A percentile compares a stretch with the other conserved stretches of the same genome.
Conservation (phyloP, 345 rosid species). For the Schrenkiella parvula region DNA sequence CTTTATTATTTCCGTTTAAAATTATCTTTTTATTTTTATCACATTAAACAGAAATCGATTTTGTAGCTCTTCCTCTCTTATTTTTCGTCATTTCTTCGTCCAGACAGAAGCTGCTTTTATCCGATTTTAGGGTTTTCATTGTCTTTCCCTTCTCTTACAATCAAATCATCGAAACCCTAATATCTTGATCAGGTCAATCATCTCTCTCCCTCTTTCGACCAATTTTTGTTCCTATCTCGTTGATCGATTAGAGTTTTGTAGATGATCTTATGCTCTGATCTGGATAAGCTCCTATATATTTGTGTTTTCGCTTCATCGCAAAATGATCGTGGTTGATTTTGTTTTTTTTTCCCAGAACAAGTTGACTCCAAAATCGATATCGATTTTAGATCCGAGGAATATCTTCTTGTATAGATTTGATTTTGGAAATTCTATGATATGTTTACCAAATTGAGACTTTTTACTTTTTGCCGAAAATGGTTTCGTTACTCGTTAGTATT, state of each 20-base stretch:
- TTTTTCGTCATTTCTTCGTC: background rate
- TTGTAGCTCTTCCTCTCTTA: conserved; percentile 28
- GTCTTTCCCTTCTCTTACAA: background rate
- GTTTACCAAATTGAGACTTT: background rate
- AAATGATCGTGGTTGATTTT: background rate
- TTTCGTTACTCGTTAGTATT: background rate
- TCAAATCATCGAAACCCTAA: conserved; percentile 28
- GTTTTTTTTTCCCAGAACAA: background rate
- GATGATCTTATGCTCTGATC: background rate
- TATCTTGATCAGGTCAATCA: conserved; percentile 6
- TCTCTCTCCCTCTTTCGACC: background rate
- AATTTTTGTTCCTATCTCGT: background rate
- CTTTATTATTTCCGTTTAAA: background rate
- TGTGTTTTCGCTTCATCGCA: background rate
- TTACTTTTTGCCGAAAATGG: background rate
- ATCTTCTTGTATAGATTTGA: background rate
- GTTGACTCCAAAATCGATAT: background rate
- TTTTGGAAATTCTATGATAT: background rate
- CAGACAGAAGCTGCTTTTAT: conserved; percentile 9
- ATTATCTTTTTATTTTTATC: background rate
- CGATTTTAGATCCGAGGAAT: background rate
- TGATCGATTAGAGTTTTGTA: background rate
- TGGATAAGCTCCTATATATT: background rate
- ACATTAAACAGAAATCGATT: conserved; percentile 12
- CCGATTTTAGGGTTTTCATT: conserved; percentile 22